A percentile compares a stretch with the other conserved stretches of the same genome.
Conservation (phyloP, 305 asterid species). For the Lippia alba region DNA sequence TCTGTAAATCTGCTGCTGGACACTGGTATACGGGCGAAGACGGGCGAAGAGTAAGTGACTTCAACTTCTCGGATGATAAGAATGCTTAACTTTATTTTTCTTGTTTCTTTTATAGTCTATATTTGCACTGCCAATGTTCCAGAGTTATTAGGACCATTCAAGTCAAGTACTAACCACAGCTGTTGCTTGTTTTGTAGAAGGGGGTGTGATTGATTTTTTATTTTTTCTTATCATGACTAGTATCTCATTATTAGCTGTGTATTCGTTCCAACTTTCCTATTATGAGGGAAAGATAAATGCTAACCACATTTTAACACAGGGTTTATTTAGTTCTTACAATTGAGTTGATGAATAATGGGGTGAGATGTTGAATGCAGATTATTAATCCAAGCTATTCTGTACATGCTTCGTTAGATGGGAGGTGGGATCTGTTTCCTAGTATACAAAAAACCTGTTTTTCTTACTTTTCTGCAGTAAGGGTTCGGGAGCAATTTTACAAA, state of each 20-base stretch:
- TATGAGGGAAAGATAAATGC: conserved; percentile 4
- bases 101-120: conserved; percentile 9
- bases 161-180: not conserved
- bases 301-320: too few relatives aligned
- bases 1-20: conserved; percentile 68
- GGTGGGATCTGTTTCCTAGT: too few relatives aligned
- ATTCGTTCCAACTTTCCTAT: not conserved
- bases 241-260: not conserved
- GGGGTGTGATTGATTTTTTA: not conserved
- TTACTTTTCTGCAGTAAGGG: too few relatives aligned
- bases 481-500: too few relatives aligned
- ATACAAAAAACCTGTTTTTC: too few relatives aligned
- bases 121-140: not conserved
- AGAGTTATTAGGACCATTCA: not conserved
- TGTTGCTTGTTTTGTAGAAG: not conserved
- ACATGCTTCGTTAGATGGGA: conserved; percentile 7
- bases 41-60: conserved; percentile 72
- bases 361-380: not conserved
- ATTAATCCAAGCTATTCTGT: not conserved
- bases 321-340: not conserved
- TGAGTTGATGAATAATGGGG: conserved; percentile 8
- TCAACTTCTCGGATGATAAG: conserved; percentile 24
- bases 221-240: conserved; percentile 26
- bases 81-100: conserved; percentile 2
- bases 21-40: conserved; percentile 72